Evolutionary conservation across 2,329 filamentous ascomycete species (phyloP).

Genomic region (Diaporthe eres): DNA sequence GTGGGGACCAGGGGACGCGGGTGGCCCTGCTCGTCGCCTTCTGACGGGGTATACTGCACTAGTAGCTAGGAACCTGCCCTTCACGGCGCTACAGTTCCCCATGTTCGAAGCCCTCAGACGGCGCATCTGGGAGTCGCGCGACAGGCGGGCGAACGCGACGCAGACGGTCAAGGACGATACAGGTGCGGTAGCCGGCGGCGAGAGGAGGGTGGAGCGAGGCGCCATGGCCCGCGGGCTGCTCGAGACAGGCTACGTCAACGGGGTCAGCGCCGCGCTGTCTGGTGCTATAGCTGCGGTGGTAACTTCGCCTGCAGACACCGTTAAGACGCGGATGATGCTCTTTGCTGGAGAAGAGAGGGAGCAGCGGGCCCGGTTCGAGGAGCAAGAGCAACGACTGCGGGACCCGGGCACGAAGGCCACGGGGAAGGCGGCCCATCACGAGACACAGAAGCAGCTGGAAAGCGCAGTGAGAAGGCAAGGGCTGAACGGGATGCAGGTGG

Average conservation of each 20-base stretch:
- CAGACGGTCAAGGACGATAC: constrained; percentile 33
- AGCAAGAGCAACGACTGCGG: constrained; percentile 35
- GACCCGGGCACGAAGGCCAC: neutral
- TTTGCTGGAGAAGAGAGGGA: constrained; percentile 60
- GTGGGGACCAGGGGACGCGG: constrained; percentile 59
- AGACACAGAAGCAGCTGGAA: constrained; percentile 47
- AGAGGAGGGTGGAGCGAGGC: constrained; percentile 37
- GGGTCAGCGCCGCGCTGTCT: constrained; percentile 79
- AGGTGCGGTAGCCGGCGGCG: constrained; percentile 53
- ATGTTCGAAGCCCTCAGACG: constrained; percentile 81
- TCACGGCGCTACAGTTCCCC: constrained; percentile 90
- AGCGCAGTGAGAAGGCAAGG: constrained; percentile 49
- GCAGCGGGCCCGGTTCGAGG: constrained; percentile 23
- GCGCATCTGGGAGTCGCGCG: constrained; percentile 60
- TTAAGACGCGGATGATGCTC: constrained; percentile 93
- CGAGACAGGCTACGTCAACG: constrained; percentile 80
- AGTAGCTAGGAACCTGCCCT: constrained; percentile 86
- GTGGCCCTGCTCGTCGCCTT: constrained; percentile 68
- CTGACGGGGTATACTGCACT: constrained; percentile 84
- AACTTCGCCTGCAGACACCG: constrained; percentile 91
- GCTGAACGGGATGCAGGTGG: constrained; percentile 70
- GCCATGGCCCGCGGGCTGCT: constrained; percentile 57
- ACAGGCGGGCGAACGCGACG: constrained; percentile 46
- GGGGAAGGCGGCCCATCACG: constrained; percentile 47
- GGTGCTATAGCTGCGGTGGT: constrained; percentile 82